A percentile compares a stretch with the other conserved stretches of the same genome.
Conservation (phyloP, 1,284 basidiomycete genomes). For the Cutaneotrichosporon dermatis region DNA sequence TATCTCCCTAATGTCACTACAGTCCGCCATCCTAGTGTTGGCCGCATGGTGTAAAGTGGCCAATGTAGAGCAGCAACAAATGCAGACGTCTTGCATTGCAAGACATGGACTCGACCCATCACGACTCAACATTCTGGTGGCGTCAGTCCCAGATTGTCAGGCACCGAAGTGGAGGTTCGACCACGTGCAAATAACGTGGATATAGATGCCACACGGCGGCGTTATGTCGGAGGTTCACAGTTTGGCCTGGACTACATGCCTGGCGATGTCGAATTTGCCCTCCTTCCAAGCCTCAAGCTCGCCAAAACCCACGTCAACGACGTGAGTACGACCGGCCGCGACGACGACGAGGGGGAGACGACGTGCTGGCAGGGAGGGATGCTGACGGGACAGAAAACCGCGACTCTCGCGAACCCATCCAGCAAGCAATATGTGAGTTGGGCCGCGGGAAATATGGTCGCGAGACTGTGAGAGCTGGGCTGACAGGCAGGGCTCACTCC, state of each 20-base stretch:
- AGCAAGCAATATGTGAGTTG: slow-evolving; percentile 20
- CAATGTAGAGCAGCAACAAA: neutral
- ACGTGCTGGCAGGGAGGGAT: neutral
- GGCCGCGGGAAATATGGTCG: neutral
- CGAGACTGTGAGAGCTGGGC: neutral
- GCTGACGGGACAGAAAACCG: slow-evolving; percentile 13
- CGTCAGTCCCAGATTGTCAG: too few species aligned
- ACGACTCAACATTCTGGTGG: too few species aligned
- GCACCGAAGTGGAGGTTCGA: too few species aligned
- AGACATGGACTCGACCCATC: neutral
- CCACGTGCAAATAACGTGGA: too few species aligned
- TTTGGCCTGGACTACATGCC: too few species aligned
- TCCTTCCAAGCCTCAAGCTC: slow-evolving; percentile 3
- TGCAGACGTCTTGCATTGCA: neutral
- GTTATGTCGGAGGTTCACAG: too few species aligned
- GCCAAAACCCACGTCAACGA: slow-evolving; percentile 21
- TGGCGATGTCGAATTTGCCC: neutral
- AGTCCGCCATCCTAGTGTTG: neutral
- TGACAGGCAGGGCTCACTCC: slow-evolving; percentile 47
- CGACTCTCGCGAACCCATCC: slow-evolving; percentile 6
- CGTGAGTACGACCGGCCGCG: slow-evolving; percentile 9
- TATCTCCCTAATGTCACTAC: neutral
- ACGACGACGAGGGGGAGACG: neutral
- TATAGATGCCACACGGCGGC: too few species aligned
- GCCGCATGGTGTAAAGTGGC: neutral